Conservation (phyloP, 352 stramenopile species). For the Elongisporangium prolatum region DNA sequence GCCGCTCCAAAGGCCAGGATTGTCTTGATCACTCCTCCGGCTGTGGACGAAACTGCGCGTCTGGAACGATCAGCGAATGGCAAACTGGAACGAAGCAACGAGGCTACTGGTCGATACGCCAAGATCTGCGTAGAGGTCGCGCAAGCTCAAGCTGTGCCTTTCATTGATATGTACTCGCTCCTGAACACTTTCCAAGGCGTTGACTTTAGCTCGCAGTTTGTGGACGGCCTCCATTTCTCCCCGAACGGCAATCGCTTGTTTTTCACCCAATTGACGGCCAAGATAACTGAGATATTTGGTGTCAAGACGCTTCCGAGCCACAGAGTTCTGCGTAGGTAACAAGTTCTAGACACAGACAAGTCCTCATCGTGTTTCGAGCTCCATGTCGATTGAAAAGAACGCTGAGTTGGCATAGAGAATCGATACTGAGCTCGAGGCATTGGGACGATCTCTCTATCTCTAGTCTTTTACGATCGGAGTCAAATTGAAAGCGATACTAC, state of each 20-base stretch:
- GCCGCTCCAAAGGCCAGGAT: constrained; percentile 21
- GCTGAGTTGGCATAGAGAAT: too few relatives aligned
- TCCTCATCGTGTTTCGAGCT: too few relatives aligned
- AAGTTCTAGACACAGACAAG: too few relatives aligned
- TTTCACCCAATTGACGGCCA: constrained; percentile 22
- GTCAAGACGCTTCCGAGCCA: constrained; percentile 12
- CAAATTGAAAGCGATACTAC: too few relatives aligned
- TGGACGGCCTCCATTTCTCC: constrained; percentile 56
- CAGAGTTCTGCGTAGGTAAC: too few relatives aligned
- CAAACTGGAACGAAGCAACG: constrained; percentile 40
- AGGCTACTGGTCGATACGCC: constrained; percentile 32
- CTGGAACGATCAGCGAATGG: constrained; percentile 8
- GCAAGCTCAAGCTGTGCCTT: constrained; percentile 13
- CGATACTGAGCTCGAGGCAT: too few relatives aligned
- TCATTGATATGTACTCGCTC: constrained; percentile 42
- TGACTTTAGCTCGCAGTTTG: constrained; percentile 28
- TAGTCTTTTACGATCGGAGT: too few relatives aligned
- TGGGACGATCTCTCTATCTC: too few relatives aligned
- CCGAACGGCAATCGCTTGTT: constrained; percentile 40
- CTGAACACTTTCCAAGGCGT: too few relatives aligned
- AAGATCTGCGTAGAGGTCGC: constrained; percentile 35
- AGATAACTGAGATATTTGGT: constrained; percentile 18
- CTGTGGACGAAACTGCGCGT: constrained; percentile 38
- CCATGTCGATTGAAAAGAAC: too few relatives aligned
- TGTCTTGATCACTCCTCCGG: constrained; percentile 47